Conservation (phyloP, 345 rosid species). For the Heritiera fomes region DNA sequence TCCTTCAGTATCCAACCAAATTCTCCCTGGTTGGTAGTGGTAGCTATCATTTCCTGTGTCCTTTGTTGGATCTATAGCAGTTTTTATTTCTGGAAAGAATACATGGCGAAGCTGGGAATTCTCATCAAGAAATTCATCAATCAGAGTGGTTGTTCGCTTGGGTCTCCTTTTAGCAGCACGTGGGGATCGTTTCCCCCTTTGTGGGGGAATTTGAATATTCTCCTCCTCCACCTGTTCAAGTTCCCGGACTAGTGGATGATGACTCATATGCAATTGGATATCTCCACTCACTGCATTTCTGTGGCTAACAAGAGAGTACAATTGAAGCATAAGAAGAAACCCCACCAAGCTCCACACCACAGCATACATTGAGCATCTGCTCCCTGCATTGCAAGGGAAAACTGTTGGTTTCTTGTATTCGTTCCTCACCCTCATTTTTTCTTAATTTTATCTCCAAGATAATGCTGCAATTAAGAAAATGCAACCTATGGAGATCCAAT, state of each 20-base stretch:
- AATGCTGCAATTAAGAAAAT: conserved; percentile 60
- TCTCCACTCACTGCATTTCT: conserved; percentile 39
- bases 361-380: conserved; percentile 58
- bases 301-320: conserved; percentile 47
- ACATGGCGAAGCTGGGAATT: conserved; percentile 72
- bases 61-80: conserved; percentile 59
- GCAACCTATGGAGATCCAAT: conserved; percentile 46
- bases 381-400: conserved; percentile 75
- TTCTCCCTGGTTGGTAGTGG: conserved; percentile 65
- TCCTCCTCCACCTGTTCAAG: conserved; percentile 83
- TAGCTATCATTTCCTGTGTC: conserved; percentile 53
- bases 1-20: conserved; percentile 93
- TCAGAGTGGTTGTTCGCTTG: conserved; percentile 61
- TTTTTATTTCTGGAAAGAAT: conserved; percentile 73
- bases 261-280: conserved; percentile 42
- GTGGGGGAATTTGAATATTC: conserved; percentile 72
- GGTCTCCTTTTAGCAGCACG: conserved; percentile 84
- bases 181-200: conserved; percentile 76
- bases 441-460: conserved; percentile 54
- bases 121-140: conserved; percentile 97
- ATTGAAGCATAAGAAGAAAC: conserved; percentile 58
- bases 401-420: conserved; percentile 70
- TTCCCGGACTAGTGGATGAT: conserved; percentile 50
- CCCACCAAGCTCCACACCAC: conserved; percentile 76
- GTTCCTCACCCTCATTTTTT: conserved; percentile 73